Percentiles rank a stretch among this genome's conserved stretches.
Evolutionary conservation across 2,329 filamentous ascomycete genomes (phyloP).

Genomic region (Pseudocercospora pini-densiflorae): DNA sequence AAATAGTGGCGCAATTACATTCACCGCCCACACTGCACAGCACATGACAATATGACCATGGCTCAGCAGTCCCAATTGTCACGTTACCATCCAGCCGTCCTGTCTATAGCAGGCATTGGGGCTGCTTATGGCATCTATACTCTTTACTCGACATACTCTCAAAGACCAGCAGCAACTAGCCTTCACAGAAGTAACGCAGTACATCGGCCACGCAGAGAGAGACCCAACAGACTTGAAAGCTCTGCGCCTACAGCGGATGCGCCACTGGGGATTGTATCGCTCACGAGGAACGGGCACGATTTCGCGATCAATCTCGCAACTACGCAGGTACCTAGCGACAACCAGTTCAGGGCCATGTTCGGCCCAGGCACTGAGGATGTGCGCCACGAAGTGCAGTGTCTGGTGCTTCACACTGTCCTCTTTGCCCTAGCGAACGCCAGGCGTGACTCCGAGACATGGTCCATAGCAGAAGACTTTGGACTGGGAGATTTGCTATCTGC

Average conservation of each 20-base stretch:
- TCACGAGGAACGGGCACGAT: conserved; percentile 18
- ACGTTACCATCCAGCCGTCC: conserved; percentile 57
- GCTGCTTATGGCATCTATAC: conserved; percentile 64
- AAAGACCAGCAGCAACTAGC: conserved; percentile 15
- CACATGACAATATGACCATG: conserved; percentile 29
- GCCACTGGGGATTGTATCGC: conserved; percentile 24
- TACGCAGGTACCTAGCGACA: conserved; percentile 13
- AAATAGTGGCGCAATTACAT: background rate
- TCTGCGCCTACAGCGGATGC: conserved; percentile 20
- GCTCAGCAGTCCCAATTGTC: conserved; percentile 28
- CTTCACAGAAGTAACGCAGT: conserved; percentile 32
- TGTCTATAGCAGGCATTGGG: conserved; percentile 60
- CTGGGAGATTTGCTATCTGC: conserved; percentile 13
- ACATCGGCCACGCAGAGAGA: conserved; percentile 25
- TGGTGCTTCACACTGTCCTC: conserved; percentile 15
- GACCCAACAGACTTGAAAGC: conserved; percentile 9
- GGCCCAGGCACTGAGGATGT: conserved; percentile 11
- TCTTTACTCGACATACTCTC: conserved; percentile 49
- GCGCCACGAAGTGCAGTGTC: conserved; percentile 11
- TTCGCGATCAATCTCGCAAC: conserved; percentile 21
- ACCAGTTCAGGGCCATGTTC: conserved; percentile 18
- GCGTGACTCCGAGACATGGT: conserved; percentile 2
- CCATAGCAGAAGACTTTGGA: conserved; percentile 8
- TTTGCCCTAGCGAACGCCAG: background rate
- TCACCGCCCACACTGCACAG: background rate